A percentile compares a stretch with the other conserved stretches of the same genome.
phyloP scores from a whole-genome alignment of 768 basidiomycete genomes.

The Podaxis sp. region DNA sequence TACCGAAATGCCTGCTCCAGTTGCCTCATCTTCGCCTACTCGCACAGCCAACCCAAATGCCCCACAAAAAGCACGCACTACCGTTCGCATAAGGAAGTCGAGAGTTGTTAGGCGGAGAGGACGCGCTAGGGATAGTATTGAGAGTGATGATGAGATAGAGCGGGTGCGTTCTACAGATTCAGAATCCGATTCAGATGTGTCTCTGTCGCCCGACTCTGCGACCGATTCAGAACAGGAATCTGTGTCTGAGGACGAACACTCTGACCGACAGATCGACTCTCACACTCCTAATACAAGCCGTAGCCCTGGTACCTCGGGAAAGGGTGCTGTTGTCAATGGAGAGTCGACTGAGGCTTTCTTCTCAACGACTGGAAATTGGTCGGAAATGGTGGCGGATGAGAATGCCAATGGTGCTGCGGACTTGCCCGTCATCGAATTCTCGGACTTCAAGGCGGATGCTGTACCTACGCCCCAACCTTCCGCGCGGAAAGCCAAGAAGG shows the following conservation, averaged over 20 bases:
- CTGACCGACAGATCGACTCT: conserved; percentile 49
- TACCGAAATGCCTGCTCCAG: conserved; percentile 46
- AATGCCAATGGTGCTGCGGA: conserved; percentile 59
- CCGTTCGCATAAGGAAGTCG: conserved; percentile 39
- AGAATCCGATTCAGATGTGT: conserved; percentile 54
- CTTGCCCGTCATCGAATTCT: conserved; percentile 81
- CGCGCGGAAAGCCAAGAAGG: conserved; percentile 43
- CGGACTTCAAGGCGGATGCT: conserved; percentile 52
- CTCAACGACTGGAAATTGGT: conserved; percentile 61
- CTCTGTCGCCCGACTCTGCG: conserved; percentile 56
- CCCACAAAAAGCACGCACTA: conserved; percentile 33
- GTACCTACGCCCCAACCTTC: conserved; percentile 28
- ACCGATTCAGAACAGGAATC: conserved; percentile 70
- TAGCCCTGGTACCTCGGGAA: conserved; percentile 46
- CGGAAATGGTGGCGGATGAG: conserved; percentile 83
- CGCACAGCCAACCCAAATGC: conserved; percentile 30
- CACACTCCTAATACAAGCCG: conserved; percentile 71
- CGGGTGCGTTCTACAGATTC: conserved; percentile 70
- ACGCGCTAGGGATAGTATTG: conserved; percentile 54
- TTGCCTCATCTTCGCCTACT: conserved; percentile 34
- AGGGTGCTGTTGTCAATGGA: conserved; percentile 30
- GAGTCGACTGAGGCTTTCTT: conserved; percentile 49
- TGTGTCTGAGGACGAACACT: conserved; percentile 59
- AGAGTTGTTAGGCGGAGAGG: conserved; percentile 61
- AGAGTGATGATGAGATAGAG: conserved; percentile 78